Evolutionary conservation across 805 yeast genomes (phyloP).

Genomic region (Ogataea glucozyma): DNA sequence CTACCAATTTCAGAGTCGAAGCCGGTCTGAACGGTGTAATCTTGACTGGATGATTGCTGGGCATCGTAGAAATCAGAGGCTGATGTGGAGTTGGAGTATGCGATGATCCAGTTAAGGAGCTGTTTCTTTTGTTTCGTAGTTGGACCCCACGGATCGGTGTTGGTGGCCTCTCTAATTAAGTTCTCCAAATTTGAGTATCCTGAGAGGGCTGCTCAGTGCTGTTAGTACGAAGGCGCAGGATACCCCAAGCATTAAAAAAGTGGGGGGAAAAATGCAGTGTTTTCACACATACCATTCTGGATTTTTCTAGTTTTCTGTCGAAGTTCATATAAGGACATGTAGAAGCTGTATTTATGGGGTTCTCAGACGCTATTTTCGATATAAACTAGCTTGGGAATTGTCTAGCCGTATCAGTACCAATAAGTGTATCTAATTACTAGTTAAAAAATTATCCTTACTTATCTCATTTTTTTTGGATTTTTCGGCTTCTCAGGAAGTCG

Average conservation of each 20-base stretch:
- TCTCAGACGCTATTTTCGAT: neutral
- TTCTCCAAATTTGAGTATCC: conserved; percentile 34
- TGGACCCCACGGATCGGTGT: conserved; percentile 57
- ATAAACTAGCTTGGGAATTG: neutral
- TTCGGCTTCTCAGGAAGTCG: conserved; percentile 5
- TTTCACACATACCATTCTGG: conserved; percentile 33
- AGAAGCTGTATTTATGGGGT: neutral
- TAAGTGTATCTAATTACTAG: neutral
- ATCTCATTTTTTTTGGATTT: neutral
- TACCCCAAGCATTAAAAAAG: conserved; percentile 3
- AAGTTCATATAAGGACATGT: conserved; percentile 28
- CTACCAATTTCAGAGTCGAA: conserved; percentile 23
- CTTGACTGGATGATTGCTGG: conserved; percentile 1
- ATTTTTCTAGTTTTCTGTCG: conserved; percentile 37
- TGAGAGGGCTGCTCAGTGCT: conserved; percentile 32
- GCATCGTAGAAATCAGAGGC: conserved; percentile 19
- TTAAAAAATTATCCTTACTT: neutral
- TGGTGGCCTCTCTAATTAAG: conserved; percentile 45
- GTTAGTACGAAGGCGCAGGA: too few relatives aligned
- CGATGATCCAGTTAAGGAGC: conserved; percentile 23
- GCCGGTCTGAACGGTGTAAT: conserved; percentile 1
- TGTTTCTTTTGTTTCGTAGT: conserved; percentile 44
- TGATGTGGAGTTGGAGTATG: conserved; percentile 15
- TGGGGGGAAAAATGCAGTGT: neutral
- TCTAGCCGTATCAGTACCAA: neutral